Evolutionary conservation across 192 early-diverging fungal species (phyloP), one percentile per base, ranked within the genome.

Genomic region (Coemansia sp.): DNA sequence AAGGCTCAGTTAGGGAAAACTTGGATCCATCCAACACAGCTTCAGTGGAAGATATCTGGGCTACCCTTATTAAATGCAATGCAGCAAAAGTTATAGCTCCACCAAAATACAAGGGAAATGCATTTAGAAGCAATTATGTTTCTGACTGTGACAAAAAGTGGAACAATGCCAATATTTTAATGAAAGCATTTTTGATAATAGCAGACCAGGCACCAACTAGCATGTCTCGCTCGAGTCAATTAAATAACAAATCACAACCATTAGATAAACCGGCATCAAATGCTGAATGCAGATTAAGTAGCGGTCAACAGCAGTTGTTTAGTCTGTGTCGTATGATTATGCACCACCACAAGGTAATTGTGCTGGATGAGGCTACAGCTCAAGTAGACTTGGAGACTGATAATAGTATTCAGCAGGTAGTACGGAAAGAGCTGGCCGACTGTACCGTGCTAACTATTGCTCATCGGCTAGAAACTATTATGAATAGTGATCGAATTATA

Each of bases 1-100:
- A 78, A 38, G 89, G 89, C 12, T 84, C 88, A 1, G 67, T 91
- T 40, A 78, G 90, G 3, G 73, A 82, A 37, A 92, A 92, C 66
- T 59, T 92, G 34, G 89, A 92, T 59, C 89, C 89, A 12, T 66
- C 85, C 17, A 20, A 62, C 1, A 48, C 57, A 31, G 74, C 82
- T 57, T 57, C 68, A 0, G 87, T 89, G 60, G 68, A 73, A 7
- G 84, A 83, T 5, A 58, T 93, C 28, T 92, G 89, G 89, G 59
- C 79, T 2, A 84, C 74, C 0, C 68, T 93, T 2, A 51, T 58
- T 8, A 69, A 64, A 23, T 69, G 68, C 38, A 19, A 36, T 8
- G 52, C 61, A 8, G 53, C 51, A 1, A 36, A 62, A 10, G 11
- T 61, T 7, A 36, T 57, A 0, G 17, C 36, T 1, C 37, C 51